phyloP scores from a whole-genome alignment of 2,329 filamentous ascomycete species.

The Xylaria multiplex region DNA sequence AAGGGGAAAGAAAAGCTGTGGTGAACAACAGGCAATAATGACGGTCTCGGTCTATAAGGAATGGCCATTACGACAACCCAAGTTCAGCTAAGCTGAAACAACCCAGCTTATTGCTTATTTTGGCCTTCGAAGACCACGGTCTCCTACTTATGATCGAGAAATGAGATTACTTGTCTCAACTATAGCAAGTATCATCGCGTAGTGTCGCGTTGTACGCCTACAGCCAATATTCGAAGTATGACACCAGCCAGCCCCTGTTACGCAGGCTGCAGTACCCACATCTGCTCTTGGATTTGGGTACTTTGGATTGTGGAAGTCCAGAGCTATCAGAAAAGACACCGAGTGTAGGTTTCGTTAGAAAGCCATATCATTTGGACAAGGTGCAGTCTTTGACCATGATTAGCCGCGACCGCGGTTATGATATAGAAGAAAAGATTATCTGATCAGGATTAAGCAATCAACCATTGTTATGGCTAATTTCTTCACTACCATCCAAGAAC shows the following conservation, averaged over 20 bases:
- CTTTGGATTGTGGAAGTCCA: slow-evolving; percentile 1
- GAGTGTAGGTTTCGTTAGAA: slow-evolving; percentile 1
- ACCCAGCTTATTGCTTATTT: slow-evolving; percentile 10
- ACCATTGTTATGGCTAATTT: neutral
- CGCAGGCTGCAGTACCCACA: neutral
- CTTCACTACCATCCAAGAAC: neutral
- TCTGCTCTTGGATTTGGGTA: neutral
- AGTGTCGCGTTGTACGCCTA: neutral
- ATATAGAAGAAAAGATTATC: neutral
- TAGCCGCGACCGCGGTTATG: neutral
- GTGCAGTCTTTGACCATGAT: neutral
- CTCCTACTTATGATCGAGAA: neutral
- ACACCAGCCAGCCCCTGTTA: neutral
- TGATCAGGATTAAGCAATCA: neutral
- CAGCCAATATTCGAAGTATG: slow-evolving; percentile 9
- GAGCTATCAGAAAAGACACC: neutral
- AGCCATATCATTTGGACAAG: slow-evolving; percentile 3
- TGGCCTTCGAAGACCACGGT: slow-evolving; percentile 4
- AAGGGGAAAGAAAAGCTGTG: slow-evolving; percentile 8
- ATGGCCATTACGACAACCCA: slow-evolving; percentile 10
- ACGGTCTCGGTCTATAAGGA: slow-evolving; percentile 5
- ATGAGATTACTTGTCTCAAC: neutral
- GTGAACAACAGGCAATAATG: slow-evolving; percentile 4
- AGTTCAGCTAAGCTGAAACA: slow-evolving; percentile 5
- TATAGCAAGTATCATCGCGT: neutral